These are phyloP conservation scores for Lumnitzera racemosa DNA, from an alignment of 345 rosid genomes.

Conservation along the genomic window DNA sequence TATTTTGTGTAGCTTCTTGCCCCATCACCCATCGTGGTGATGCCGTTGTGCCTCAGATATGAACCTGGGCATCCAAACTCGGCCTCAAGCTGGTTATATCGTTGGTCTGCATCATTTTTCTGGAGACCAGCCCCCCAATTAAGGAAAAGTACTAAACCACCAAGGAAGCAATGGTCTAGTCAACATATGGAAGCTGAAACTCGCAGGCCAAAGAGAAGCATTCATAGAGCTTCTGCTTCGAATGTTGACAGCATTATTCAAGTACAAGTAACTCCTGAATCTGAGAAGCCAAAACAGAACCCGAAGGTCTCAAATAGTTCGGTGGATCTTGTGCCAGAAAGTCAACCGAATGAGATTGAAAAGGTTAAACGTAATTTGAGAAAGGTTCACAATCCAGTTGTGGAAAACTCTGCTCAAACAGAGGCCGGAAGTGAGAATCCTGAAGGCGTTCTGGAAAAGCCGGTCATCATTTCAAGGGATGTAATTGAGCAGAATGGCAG, in stretches of 20 bases:
- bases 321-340: slow-evolving; percentile 50
- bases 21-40: slow-evolving; percentile 56
- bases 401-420: slow-evolving; percentile 50
- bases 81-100: slow-evolving; percentile 60
- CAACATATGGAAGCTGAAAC: slow-evolving; percentile 49
- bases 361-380: slow-evolving; percentile 87
- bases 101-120: slow-evolving; percentile 67
- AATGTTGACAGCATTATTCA: slow-evolving; percentile 28
- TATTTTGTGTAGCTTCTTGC: slow-evolving; percentile 51
- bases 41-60: slow-evolving; percentile 49
- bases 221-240: slow-evolving; percentile 50
- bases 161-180: slow-evolving; percentile 37
- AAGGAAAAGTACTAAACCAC: slow-evolving; percentile 43
- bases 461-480: slow-evolving; percentile 21
- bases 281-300: slow-evolving; percentile 66
- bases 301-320: slow-evolving; percentile 44
- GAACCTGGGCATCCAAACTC: slow-evolving; percentile 57
- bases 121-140: slow-evolving; percentile 75
- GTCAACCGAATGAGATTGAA: slow-evolving; percentile 80
- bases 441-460: slow-evolving; percentile 39
- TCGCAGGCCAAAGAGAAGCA: slow-evolving; percentile 54
- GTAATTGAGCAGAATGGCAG: slow-evolving; percentile 22
- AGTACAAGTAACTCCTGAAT: slow-evolving; percentile 41
- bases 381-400: slow-evolving; percentile 67
- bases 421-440: slow-evolving; percentile 29